Conservation (phyloP, 2,329 filamentous ascomycete species). For the Xylaria sp. region DNA sequence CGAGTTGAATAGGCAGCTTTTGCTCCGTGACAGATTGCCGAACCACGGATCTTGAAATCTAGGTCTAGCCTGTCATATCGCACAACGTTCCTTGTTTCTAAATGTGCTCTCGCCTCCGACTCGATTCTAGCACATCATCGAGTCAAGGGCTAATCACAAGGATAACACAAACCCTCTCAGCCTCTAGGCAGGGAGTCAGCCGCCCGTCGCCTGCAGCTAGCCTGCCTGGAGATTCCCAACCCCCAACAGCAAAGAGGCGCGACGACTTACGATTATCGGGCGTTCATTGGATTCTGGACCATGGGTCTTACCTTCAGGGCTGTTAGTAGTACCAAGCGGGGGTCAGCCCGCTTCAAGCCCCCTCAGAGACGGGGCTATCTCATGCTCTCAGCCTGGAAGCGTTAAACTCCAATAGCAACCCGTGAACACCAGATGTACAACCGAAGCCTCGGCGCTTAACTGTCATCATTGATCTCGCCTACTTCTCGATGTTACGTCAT, state of each 20-base stretch:
- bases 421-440: background rate
- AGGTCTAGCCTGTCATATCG: background rate
- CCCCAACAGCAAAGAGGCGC: constrained; percentile 12
- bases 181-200: constrained; percentile 31
- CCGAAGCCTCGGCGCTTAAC: background rate
- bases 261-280: background rate
- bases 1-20: constrained; percentile 4
- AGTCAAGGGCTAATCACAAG: constrained; percentile 10
- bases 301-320: constrained; percentile 1
- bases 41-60: background rate
- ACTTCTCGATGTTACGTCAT: constrained; percentile 9
- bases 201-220: constrained; percentile 17
- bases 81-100: background rate
- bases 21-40: background rate
- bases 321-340: constrained; percentile 15
- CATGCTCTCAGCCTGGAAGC: background rate
- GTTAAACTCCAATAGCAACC: background rate
- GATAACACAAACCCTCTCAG: constrained; percentile 1
- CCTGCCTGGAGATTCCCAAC: constrained; percentile 15
- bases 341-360: background rate
- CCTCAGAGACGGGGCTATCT: constrained; percentile 9
- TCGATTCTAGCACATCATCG: background rate
- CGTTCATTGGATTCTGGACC: constrained; percentile 8
- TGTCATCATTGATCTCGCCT: background rate
- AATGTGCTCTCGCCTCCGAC: constrained; percentile 4